phyloP scores from a whole-genome alignment of 2,329 filamentous ascomycete genomes.

The Cytospora piceicola region DNA sequence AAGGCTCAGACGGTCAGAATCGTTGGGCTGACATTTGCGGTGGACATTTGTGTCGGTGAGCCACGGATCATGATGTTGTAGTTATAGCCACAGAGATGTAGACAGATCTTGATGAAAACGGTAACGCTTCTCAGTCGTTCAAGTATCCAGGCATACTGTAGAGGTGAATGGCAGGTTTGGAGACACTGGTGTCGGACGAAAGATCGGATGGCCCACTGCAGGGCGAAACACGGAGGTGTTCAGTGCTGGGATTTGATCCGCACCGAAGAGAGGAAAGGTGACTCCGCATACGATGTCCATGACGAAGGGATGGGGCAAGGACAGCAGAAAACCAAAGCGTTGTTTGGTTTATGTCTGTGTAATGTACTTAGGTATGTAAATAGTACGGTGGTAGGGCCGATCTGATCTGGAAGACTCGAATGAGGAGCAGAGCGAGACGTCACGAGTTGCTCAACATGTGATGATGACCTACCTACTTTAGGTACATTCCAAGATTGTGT shows the following conservation, averaged over 20 bases:
- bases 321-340: neutral
- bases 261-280: neutral
- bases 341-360: neutral
- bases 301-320: neutral
- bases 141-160: constrained; percentile 32
- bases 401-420: neutral
- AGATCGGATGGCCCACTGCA: too few relatives aligned
- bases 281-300: neutral
- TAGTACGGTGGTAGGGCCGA: neutral
- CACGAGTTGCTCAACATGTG: neutral
- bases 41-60: constrained; percentile 15
- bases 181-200: too few relatives aligned
- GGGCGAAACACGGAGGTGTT: too few relatives aligned
- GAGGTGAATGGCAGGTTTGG: neutral
- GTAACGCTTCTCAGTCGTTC: constrained; percentile 31
- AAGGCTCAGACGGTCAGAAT: constrained; percentile 1
- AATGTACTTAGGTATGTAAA: too few relatives aligned
- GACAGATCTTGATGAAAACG: constrained; percentile 34
- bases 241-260: neutral
- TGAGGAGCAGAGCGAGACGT: neutral
- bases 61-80: constrained; percentile 17
- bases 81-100: neutral
- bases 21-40: constrained; percentile 9
- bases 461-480: neutral
- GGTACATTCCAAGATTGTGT: too few relatives aligned